phyloP scores from a whole-genome alignment of 345 rosid genomes.

The Melastoma malabathricum region DNA sequence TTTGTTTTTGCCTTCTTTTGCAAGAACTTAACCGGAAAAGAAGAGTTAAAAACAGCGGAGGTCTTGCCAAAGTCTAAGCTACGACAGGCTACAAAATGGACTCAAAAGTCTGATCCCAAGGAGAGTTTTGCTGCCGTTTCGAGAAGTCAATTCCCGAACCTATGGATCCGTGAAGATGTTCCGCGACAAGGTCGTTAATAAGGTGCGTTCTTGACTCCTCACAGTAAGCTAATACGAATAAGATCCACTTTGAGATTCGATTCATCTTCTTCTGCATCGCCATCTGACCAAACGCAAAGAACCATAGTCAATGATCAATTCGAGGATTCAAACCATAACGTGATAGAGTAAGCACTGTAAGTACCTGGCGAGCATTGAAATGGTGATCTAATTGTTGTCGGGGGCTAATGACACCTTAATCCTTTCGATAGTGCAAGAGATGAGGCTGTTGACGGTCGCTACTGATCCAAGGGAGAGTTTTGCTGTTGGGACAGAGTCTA shows the following conservation, averaged over 20 bases:
- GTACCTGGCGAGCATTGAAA: no score
- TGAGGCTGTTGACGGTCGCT: conserved; percentile 66
- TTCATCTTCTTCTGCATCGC: not conserved
- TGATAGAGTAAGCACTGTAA: no score
- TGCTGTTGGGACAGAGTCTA: conserved; percentile 39
- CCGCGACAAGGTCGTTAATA: not conserved
- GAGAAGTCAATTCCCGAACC: conserved; percentile 57
- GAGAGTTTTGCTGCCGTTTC: conserved; percentile 1
- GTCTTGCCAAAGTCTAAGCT: no score
- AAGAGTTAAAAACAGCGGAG: no score
- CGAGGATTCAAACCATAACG: no score
- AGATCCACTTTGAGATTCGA: conserved; percentile 7
- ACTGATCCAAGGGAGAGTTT: conserved; percentile 63
- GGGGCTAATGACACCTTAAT: conserved; percentile 39
- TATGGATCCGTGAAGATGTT: conserved; percentile 2
- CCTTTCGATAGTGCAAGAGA: conserved; percentile 56
- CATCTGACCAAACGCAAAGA: no score
- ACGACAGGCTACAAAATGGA: not conserved
- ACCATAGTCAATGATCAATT: no score
- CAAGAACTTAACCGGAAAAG: no score
- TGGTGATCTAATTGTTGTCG: conserved; percentile 8
- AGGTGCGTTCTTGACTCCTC: conserved; percentile 98
- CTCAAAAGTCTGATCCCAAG: no score
- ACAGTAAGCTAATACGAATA: conserved; percentile 19
- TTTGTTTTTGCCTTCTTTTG: no score